Percentiles rank a stretch among this genome's conserved stretches.
These are phyloP conservation scores for Diplodia intermedia DNA, from an alignment of 2,329 filamentous ascomycete species.

Conservation along the genomic window DNA sequence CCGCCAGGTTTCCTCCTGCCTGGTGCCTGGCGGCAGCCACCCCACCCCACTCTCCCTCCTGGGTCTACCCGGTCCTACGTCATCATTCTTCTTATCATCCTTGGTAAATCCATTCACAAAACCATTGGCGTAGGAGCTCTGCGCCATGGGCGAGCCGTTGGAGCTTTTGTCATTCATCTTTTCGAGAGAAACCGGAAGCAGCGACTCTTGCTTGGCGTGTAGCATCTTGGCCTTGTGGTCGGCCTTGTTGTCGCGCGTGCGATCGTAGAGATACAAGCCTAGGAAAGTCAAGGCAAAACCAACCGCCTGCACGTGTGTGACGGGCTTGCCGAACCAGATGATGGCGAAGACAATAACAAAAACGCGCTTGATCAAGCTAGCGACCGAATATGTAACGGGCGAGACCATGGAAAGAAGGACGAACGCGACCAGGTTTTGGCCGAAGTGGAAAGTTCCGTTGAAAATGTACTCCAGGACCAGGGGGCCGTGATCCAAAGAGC, in stretches of 20 bases:
- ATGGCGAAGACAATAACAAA: conserved; percentile 96
- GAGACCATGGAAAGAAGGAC: conserved; percentile 90
- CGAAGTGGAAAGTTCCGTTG: conserved; percentile 96
- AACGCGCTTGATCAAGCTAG: conserved; percentile 93
- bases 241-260: conserved; percentile 86
- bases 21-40: conserved; percentile 81
- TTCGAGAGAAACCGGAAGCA: conserved; percentile 64
- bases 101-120: conserved; percentile 36
- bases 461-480: conserved; percentile 86
- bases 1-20: conserved; percentile 83
- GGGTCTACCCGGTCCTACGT: conserved; percentile 52
- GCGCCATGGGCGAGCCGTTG: conserved; percentile 25
- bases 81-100: conserved; percentile 66
- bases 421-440: conserved; percentile 94
- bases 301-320: conserved; percentile 79
- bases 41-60: conserved; percentile 50
- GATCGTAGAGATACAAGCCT: conserved; percentile 93
- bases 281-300: conserved; percentile 90
- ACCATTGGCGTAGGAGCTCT: conserved; percentile 19
- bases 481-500: conserved; percentile 68
- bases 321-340: conserved; percentile 92
- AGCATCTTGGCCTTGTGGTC: conserved; percentile 74
- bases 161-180: conserved; percentile 27
- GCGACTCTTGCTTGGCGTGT: conserved; percentile 66
- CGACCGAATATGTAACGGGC: conserved; percentile 96